Evolutionary conservation across 2,329 filamentous ascomycete species (phyloP).

Genomic region (Penicillium janthinellum): DNA sequence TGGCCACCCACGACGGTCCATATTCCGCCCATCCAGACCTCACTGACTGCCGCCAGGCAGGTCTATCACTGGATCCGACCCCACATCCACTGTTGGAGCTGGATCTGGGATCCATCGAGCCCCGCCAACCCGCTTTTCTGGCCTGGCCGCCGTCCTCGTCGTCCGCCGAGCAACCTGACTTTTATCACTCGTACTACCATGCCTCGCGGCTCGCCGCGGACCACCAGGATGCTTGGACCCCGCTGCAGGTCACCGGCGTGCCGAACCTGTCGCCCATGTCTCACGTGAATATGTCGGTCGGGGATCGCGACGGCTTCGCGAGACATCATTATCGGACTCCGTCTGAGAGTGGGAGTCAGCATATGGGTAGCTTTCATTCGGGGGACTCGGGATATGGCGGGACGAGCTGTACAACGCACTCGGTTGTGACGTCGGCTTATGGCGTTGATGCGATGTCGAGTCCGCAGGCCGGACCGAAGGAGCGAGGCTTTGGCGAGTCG

Average conservation of each 20-base stretch:
- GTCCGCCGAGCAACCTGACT: slow-evolving; percentile 20
- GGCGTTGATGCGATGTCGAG: slow-evolving; percentile 33
- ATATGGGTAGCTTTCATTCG: slow-evolving; percentile 31
- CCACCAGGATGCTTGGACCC: slow-evolving; percentile 37
- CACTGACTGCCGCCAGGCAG: slow-evolving; percentile 8
- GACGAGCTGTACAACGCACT: slow-evolving; percentile 28
- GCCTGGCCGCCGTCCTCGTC: slow-evolving; percentile 19
- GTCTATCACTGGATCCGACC: slow-evolving; percentile 23
- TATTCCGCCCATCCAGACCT: slow-evolving; percentile 8
- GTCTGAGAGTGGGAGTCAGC: slow-evolving; percentile 38
- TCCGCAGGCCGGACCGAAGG: slow-evolving; percentile 26
- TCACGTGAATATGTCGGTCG: slow-evolving; percentile 21
- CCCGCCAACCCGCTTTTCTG: slow-evolving; percentile 23
- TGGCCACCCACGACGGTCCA: slow-evolving; percentile 19
- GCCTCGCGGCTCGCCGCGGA: slow-evolving; percentile 21
- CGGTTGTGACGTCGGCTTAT: slow-evolving; percentile 33
- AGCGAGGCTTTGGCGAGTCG: slow-evolving; percentile 26
- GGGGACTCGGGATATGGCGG: slow-evolving; percentile 41
- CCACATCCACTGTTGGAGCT: slow-evolving; percentile 29
- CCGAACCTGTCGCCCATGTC: slow-evolving; percentile 21
- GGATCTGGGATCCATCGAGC: slow-evolving; percentile 23
- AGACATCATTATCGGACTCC: slow-evolving; percentile 31
- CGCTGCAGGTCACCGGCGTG: slow-evolving; percentile 34
- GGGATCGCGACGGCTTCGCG: slow-evolving; percentile 28
- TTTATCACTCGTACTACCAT: slow-evolving; percentile 28